Evolutionary conservation across 148 eudicot species (phyloP).

Genomic region (Amaranthus cruentus): DNA sequence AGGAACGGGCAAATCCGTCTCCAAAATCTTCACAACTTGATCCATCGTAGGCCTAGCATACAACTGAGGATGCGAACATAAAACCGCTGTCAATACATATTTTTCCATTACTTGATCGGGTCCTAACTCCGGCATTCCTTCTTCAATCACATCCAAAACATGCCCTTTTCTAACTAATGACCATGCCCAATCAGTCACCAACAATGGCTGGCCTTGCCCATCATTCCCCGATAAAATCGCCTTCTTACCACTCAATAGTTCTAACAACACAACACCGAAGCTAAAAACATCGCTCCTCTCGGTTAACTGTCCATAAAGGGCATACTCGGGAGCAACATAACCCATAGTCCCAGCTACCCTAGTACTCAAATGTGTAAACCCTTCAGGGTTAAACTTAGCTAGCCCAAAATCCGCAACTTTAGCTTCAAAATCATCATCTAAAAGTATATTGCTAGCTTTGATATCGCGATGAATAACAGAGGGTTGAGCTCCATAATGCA

Average conservation of each 20-base stretch:
- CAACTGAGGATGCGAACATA: slow-evolving; percentile 84
- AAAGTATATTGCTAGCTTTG: slow-evolving; percentile 70
- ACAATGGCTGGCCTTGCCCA: slow-evolving; percentile 64
- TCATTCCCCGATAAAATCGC: slow-evolving; percentile 48
- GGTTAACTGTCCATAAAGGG: slow-evolving; percentile 75
- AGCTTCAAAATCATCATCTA: slow-evolving; percentile 73
- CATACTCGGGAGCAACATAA: slow-evolving; percentile 88
- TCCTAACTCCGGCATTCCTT: slow-evolving; percentile 53
- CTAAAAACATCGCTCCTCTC: slow-evolving; percentile 87
- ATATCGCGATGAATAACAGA: slow-evolving; percentile 74
- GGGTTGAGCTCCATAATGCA: slow-evolving; percentile 81
- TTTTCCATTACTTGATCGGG: slow-evolving; percentile 68
- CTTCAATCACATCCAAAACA: slow-evolving; percentile 62
- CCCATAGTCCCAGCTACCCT: slow-evolving; percentile 94
- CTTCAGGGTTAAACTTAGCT: slow-evolving; percentile 82
- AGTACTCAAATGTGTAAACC: slow-evolving; percentile 82
- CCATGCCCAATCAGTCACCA: slow-evolving; percentile 93
- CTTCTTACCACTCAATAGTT: slow-evolving; percentile 82
- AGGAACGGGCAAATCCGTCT: slow-evolving; percentile 61
- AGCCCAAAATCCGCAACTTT: slow-evolving; percentile 82
- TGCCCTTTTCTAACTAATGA: slow-evolving; percentile 60
- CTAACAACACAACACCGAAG: slow-evolving; percentile 79
- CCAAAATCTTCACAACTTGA: slow-evolving; percentile 77
- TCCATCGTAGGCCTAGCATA: slow-evolving; percentile 96
- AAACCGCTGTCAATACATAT: slow-evolving; percentile 69